These are phyloP conservation scores for Cylindrotheca fusiformis DNA, from an alignment of 108 stramenopile species.

Conservation along the genomic window DNA sequence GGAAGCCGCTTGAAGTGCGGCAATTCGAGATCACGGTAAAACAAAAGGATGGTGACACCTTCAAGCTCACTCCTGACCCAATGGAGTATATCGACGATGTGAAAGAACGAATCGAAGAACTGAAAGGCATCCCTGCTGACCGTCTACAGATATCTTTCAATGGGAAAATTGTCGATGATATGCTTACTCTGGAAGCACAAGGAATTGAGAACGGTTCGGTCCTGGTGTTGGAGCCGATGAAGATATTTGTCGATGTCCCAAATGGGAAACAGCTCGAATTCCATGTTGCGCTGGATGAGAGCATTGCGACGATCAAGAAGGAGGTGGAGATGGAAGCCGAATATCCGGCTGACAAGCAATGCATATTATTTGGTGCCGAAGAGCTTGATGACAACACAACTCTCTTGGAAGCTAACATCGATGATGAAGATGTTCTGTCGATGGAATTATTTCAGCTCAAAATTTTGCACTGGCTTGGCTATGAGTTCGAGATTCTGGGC, in stretches of 20 bases:
- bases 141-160: constrained; percentile 8
- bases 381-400: constrained; percentile 18
- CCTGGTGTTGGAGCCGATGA: constrained; percentile 14
- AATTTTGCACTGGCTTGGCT: constrained; percentile 13
- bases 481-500: constrained; percentile 8
- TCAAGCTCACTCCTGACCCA: constrained; percentile 1
- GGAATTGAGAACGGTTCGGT: constrained; percentile 13
- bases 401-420: constrained; percentile 8
- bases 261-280: background rate
- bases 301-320: constrained; percentile 9
- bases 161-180: constrained; percentile 11
- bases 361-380: constrained; percentile 30
- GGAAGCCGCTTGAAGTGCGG: constrained; percentile 4
- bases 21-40: constrained; percentile 14
- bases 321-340: constrained; percentile 7
- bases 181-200: constrained; percentile 10
- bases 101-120: constrained; percentile 1
- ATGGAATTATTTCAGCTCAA: constrained; percentile 17
- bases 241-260: constrained; percentile 14
- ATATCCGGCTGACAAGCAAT: constrained; percentile 7
- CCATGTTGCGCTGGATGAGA: constrained; percentile 15
- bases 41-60: constrained; percentile 10
- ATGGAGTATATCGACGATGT: constrained; percentile 25
- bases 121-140: constrained; percentile 15
- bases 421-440: constrained; percentile 15